A percentile compares a stretch with the other conserved stretches of the same genome.
These are phyloP conservation scores for Thyridium curvatum DNA, from an alignment of 2,329 filamentous ascomycete genomes.

Conservation along the genomic window DNA sequence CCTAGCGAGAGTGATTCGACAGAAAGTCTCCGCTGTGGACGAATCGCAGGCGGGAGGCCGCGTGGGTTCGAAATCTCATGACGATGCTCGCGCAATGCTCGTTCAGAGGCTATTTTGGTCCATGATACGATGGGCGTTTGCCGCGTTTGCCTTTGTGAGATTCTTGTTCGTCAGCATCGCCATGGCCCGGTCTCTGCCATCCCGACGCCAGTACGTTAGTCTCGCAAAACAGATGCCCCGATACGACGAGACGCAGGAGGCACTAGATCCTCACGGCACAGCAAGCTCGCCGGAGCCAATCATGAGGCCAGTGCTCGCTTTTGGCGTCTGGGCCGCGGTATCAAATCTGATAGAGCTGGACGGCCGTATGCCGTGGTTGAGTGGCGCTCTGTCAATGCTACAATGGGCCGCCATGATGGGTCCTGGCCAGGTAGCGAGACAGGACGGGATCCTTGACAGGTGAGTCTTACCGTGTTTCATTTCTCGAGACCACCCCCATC, in stretches of 20 bases:
- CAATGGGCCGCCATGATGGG: slow-evolving; percentile 70
- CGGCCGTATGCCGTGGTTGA: slow-evolving; percentile 85
- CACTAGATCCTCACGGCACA: no score
- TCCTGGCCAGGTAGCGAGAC: slow-evolving; percentile 67
- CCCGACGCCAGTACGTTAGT: slow-evolving; percentile 13
- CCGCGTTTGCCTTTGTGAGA: slow-evolving; percentile 57
- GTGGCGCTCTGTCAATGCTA: slow-evolving; percentile 65
- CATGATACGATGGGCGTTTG: slow-evolving; percentile 46
- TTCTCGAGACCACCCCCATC: slow-evolving; percentile 11
- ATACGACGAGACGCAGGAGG: slow-evolving; percentile 7
- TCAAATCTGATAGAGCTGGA: slow-evolving; percentile 68
- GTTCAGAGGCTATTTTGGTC: slow-evolving; percentile 45
- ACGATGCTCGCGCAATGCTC: no score
- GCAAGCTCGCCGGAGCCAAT: slow-evolving; percentile 7
- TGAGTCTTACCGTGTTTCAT: slow-evolving; percentile 44
- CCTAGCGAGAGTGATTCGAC: slow-evolving; percentile 38
- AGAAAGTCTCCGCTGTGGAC: slow-evolving; percentile 10
- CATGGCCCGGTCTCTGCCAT: slow-evolving; percentile 61
- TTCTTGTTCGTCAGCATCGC: slow-evolving; percentile 58
- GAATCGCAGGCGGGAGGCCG: no score
- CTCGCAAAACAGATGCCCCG: no score
- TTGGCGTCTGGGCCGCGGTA: slow-evolving; percentile 70
- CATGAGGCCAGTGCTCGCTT: slow-evolving; percentile 65
- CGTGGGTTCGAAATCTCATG: no score
- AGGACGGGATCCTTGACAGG: slow-evolving; percentile 82